Evolutionary conservation across 2,329 filamentous ascomycete genomes (phyloP).

Genomic region (Colletotrichum musicola): DNA sequence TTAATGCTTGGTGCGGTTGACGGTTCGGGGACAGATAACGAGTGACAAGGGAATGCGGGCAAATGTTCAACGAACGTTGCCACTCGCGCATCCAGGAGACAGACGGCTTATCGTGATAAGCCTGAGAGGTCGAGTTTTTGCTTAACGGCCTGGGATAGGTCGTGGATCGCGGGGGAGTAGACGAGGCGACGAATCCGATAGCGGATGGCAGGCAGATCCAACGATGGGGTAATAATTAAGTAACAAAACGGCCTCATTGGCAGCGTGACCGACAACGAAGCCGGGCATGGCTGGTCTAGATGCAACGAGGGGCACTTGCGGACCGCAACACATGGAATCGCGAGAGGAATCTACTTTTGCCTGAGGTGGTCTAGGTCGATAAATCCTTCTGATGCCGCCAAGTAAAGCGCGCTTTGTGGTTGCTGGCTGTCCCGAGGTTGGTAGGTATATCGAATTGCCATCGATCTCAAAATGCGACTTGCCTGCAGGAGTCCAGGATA

Average conservation of each 20-base stretch:
- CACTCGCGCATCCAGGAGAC: slow-evolving; percentile 9
- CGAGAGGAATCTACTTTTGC: too few species aligned
- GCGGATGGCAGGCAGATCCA: slow-evolving; percentile 31
- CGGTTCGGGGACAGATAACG: slow-evolving; percentile 20
- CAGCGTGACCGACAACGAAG: slow-evolving; percentile 28
- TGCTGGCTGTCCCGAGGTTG: background rate
- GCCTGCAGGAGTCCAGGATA: slow-evolving; percentile 25
- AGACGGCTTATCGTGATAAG: slow-evolving; percentile 27
- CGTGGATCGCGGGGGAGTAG: slow-evolving; percentile 12
- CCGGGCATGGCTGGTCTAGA: slow-evolving; percentile 32
- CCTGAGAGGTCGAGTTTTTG: background rate
- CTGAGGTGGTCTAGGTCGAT: background rate
- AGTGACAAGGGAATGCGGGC: slow-evolving; percentile 29
- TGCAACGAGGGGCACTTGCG: slow-evolving; percentile 8
- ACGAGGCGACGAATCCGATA: slow-evolving; percentile 44
- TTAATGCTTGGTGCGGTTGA: slow-evolving; percentile 14
- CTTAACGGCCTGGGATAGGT: background rate
- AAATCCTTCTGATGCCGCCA: background rate
- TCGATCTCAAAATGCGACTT: slow-evolving; percentile 13
- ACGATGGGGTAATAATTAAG: slow-evolving; percentile 42
- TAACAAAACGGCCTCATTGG: slow-evolving; percentile 34
- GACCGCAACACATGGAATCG: slow-evolving; percentile 3
- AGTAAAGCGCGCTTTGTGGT: background rate
- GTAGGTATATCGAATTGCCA: slow-evolving; percentile 1
- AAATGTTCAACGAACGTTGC: slow-evolving; percentile 10